These are phyloP conservation scores for Acer yangbiense DNA, from an alignment of 345 rosid genomes.

Conservation along the genomic window DNA sequence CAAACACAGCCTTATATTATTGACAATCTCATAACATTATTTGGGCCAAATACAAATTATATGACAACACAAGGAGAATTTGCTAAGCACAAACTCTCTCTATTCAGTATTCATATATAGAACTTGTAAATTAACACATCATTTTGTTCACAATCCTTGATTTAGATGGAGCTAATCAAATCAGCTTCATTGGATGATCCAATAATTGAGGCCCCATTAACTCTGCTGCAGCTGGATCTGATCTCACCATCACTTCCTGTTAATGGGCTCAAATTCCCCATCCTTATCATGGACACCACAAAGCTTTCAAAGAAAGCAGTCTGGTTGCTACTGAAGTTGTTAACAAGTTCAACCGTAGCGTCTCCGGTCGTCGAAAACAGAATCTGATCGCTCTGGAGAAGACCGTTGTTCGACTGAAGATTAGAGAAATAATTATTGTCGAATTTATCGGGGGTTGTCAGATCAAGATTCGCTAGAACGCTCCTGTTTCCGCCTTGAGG, in stretches of 20 bases:
- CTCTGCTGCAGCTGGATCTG: conserved; percentile 53
- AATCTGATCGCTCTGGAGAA: conserved; percentile 63
- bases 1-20: neutral
- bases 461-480: conserved; percentile 45
- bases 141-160: neutral
- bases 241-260: conserved; percentile 62
- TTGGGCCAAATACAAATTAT: neutral
- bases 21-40: neutral
- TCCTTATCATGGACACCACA: conserved; percentile 54
- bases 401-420: conserved; percentile 42
- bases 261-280: conserved; percentile 59
- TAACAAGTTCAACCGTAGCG: conserved; percentile 43
- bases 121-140: neutral
- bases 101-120: too few species aligned
- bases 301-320: conserved; percentile 60
- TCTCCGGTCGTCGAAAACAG: conserved; percentile 54
- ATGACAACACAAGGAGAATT: neutral
- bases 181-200: neutral
- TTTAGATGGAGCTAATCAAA: conserved; percentile 21
- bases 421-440: conserved; percentile 56
- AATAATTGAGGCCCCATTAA: conserved; percentile 29
- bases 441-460: conserved; percentile 49
- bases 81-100: neutral
- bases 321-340: conserved; percentile 38
- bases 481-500: conserved; percentile 47